phyloP scores from a whole-genome alignment of 1,284 basidiomycete species.

The Ceratobasidium sp. region DNA sequence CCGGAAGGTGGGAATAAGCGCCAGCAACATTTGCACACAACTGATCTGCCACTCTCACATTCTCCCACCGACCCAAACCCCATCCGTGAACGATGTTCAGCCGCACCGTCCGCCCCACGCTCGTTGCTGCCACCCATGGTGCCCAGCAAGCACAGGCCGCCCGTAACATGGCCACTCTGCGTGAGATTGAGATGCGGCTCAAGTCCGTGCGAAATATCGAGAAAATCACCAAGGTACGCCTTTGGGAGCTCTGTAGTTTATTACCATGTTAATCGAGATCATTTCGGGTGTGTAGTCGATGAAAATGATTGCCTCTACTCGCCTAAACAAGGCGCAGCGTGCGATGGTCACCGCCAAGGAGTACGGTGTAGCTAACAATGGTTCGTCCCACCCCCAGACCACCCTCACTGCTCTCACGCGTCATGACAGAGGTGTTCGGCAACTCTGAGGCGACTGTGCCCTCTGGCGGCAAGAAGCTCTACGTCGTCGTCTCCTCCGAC shows the following conservation, averaged over 20 bases:
- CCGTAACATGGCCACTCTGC: constrained; percentile 95
- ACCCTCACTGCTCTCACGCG: background rate
- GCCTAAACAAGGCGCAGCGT: constrained; percentile 94
- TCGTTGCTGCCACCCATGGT: constrained; percentile 41
- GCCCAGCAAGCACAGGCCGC: constrained; percentile 42
- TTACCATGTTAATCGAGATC: constrained; percentile 11
- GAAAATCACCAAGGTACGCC: constrained; percentile 96
- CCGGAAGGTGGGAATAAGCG: constrained; percentile 37
- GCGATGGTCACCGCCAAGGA: constrained; percentile 95
- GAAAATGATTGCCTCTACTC: constrained; percentile 99
- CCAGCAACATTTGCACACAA: constrained; percentile 34
- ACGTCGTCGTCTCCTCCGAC: constrained; percentile 96
- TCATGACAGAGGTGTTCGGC: constrained; percentile 79
- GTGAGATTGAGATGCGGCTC: constrained; percentile 96
- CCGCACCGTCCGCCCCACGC: constrained; percentile 47
- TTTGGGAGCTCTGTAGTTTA: background rate
- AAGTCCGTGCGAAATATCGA: constrained; percentile 99
- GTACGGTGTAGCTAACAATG: constrained; percentile 94
- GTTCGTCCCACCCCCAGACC: constrained; percentile 64
- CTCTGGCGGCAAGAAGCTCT: constrained; percentile 79
- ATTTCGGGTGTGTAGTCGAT: constrained; percentile 77
- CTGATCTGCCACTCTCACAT: constrained; percentile 27
- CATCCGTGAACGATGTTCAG: constrained; percentile 45
- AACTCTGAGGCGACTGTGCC: constrained; percentile 68
- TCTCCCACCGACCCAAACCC: constrained; percentile 39